Evolutionary conservation across 2,329 filamentous ascomycete genomes (phyloP).

Genomic region (Stemphylium lycopersici): DNA sequence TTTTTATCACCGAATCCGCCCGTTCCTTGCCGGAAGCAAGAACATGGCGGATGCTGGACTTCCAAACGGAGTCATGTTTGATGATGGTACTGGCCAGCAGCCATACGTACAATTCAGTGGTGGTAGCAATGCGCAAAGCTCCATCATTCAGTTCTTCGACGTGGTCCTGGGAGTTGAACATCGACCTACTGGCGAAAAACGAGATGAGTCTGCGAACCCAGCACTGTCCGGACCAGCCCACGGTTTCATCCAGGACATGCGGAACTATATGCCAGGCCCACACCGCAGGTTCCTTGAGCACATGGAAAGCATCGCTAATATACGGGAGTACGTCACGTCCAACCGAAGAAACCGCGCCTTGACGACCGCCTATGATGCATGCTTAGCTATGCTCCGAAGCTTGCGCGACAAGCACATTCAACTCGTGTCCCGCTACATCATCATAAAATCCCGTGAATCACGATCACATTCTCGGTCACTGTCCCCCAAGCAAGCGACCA

Average conservation of each 20-base stretch:
- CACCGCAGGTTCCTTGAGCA: constrained; percentile 89
- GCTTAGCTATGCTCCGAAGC: constrained; percentile 75
- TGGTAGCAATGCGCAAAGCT: constrained; percentile 96
- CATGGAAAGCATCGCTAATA: constrained; percentile 79
- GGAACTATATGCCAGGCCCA: constrained; percentile 92
- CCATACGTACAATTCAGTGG: constrained; percentile 85
- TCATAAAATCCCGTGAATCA: constrained; percentile 81
- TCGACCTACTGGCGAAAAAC: constrained; percentile 80
- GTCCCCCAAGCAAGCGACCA: constrained; percentile 57
- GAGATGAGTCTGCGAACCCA: constrained; percentile 51
- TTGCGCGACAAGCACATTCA: constrained; percentile 95
- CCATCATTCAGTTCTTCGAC: constrained; percentile 96
- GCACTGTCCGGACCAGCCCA: constrained; percentile 62
- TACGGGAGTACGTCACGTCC: constrained; percentile 78
- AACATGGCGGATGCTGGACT: constrained; percentile 96
- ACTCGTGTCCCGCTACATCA: constrained; percentile 94
- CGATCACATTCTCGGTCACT: constrained; percentile 67
- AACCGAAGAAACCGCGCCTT: constrained; percentile 68
- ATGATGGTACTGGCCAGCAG: constrained; percentile 72
- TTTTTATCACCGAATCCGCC: constrained; percentile 96
- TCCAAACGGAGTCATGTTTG: constrained; percentile 85
- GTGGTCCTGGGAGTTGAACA: constrained; percentile 89
- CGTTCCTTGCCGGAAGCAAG: constrained; percentile 93
- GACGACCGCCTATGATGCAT: constrained; percentile 85
- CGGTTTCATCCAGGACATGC: constrained; percentile 97